Evolutionary conservation across 2,329 filamentous ascomycete species (phyloP).

Genomic region (Huntiella omanensis): DNA sequence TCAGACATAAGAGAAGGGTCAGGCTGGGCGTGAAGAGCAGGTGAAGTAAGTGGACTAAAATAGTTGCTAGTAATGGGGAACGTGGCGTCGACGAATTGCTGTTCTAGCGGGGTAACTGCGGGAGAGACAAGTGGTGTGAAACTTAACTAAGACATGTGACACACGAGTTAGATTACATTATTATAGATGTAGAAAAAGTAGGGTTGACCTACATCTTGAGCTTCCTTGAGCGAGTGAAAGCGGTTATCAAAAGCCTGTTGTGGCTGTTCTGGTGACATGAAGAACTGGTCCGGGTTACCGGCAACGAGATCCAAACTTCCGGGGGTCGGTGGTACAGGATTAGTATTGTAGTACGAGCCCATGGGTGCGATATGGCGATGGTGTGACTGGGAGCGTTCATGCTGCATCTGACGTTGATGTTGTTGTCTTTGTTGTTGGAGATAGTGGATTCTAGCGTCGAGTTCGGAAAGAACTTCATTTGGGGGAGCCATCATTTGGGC

Average conservation of each 20-base stretch:
- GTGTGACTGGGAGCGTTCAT: constrained; percentile 32
- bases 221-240: constrained; percentile 47
- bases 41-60: constrained; percentile 69
- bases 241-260: constrained; percentile 37
- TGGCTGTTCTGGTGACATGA: constrained; percentile 34
- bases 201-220: constrained; percentile 30
- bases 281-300: constrained; percentile 35
- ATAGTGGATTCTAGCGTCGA: constrained; percentile 48
- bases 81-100: constrained; percentile 31
- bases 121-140: constrained; percentile 71
- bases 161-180: constrained; percentile 2
- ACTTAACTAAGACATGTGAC: constrained; percentile 32
- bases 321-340: constrained; percentile 55
- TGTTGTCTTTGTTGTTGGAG: constrained; percentile 45
- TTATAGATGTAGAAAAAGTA: neutral
- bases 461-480: constrained; percentile 34
- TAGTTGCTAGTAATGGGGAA: constrained; percentile 52
- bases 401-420: constrained; percentile 37
- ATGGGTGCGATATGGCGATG: constrained; percentile 8
- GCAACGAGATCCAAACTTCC: constrained; percentile 62
- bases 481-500: constrained; percentile 26
- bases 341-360: constrained; percentile 34
- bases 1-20: constrained; percentile 26
- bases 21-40: constrained; percentile 56
- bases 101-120: constrained; percentile 65